Percentiles rank a stretch among this genome's conserved stretches.
These are phyloP conservation scores for Dioscorea cayenensis DNA, from an alignment of 116 monocot species.

Conservation along the genomic window DNA sequence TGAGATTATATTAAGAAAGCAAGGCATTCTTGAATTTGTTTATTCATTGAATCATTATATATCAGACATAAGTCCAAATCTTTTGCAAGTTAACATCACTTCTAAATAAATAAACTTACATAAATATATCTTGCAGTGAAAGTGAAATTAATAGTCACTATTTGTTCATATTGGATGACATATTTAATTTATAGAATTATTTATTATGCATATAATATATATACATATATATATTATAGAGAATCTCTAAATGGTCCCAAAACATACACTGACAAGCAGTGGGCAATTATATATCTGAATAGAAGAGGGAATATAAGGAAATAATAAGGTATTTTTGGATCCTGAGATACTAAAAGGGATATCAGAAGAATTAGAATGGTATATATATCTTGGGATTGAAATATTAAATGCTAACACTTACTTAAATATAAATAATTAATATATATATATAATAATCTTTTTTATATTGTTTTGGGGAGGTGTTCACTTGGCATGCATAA, in stretches of 20 bases:
- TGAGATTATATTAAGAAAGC: too few relatives aligned
- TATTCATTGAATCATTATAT: too few relatives aligned
- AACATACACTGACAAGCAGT: background rate
- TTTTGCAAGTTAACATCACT: too few relatives aligned
- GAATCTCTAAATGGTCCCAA: background rate
- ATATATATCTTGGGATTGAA: constrained; percentile 14
- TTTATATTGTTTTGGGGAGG: constrained; percentile 7
- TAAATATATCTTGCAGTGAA: background rate
- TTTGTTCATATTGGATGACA: background rate
- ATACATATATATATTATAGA: too few relatives aligned
- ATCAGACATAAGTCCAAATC: too few relatives aligned
- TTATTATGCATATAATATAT: background rate
- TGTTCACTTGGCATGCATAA: constrained; percentile 18
- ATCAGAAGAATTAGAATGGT: constrained; percentile 30
- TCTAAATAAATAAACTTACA: background rate
- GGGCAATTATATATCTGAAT: background rate
- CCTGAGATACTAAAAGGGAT: constrained; percentile 1
- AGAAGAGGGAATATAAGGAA: background rate
- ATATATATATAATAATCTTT: too few relatives aligned
- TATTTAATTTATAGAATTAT: background rate
- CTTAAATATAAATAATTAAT: too few relatives aligned
- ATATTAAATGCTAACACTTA: background rate
- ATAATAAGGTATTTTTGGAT: constrained; percentile 14
- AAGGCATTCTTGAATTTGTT: too few relatives aligned
- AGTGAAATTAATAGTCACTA: background rate